Conservation (phyloP, 2,329 filamentous ascomycete genomes). For the Acrocalymma vagum region DNA sequence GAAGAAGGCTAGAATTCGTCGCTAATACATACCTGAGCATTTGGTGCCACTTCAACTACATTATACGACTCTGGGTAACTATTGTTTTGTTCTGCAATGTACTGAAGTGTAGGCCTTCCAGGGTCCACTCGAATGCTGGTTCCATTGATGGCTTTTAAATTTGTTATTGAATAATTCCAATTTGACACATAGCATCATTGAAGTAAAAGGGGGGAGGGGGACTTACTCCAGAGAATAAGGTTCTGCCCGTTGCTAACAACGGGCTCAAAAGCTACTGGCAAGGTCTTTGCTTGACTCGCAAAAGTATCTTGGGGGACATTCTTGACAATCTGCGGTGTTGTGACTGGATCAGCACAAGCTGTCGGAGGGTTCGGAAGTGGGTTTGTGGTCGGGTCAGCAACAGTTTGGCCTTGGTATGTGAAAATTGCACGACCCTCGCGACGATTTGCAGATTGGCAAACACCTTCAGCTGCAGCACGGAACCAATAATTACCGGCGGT, state of each 20-base stretch:
- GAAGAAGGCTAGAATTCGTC: background rate
- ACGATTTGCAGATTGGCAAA: slow-evolving; percentile 30
- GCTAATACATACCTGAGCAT: slow-evolving; percentile 26
- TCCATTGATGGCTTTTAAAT: slow-evolving; percentile 53
- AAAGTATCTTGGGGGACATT: slow-evolving; percentile 41
- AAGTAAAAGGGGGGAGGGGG: too few relatives aligned
- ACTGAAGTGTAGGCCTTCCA: slow-evolving; percentile 56
- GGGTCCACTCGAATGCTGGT: slow-evolving; percentile 59
- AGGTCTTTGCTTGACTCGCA: slow-evolving; percentile 29
- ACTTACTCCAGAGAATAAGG: slow-evolving; percentile 43
- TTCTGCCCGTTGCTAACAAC: slow-evolving; percentile 32
- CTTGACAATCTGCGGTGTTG: slow-evolving; percentile 45
- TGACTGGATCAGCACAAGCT: slow-evolving; percentile 45
- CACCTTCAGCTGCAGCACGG: slow-evolving; percentile 32
- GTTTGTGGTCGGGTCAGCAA: slow-evolving; percentile 44
- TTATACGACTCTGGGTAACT: slow-evolving; percentile 51
- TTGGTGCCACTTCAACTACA: slow-evolving; percentile 50
- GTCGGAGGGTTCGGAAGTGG: slow-evolving; percentile 30
- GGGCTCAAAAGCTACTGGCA: slow-evolving; percentile 40
- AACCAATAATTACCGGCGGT: slow-evolving; percentile 43
- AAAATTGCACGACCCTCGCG: slow-evolving; percentile 48
- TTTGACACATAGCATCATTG: too few relatives aligned
- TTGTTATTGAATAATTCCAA: too few relatives aligned
- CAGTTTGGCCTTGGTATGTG: slow-evolving; percentile 45
- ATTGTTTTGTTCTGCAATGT: slow-evolving; percentile 51